Evolutionary conservation across 1,284 basidiomycete genomes (phyloP).

Genomic region (Anthracocystis panici-leucophaei): DNA sequence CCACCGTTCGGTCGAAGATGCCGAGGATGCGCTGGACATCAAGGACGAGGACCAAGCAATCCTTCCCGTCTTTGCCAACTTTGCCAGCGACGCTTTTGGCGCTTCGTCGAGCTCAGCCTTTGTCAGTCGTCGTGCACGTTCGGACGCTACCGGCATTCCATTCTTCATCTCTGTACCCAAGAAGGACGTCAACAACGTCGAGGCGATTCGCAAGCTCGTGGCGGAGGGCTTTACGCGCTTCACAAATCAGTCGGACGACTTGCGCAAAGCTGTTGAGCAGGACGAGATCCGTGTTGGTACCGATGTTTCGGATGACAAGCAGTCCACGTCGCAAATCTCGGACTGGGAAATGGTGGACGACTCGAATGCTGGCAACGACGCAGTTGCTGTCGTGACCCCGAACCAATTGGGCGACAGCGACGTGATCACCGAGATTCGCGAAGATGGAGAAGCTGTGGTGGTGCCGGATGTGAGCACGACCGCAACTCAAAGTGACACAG

Average conservation of each 20-base stretch:
- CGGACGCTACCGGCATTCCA: conserved; percentile 57
- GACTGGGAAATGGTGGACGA: conserved; percentile 57
- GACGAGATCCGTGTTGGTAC: conserved; percentile 1
- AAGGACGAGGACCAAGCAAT: conserved; percentile 54
- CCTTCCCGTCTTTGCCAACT: conserved; percentile 61
- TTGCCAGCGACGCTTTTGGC: conserved; percentile 11
- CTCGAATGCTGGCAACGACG: conserved; percentile 13
- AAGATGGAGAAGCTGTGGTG: conserved; percentile 48
- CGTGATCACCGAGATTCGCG: conserved; percentile 52
- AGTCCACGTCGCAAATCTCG: conserved; percentile 21
- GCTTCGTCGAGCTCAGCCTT: conserved; percentile 39
- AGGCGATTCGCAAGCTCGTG: conserved; percentile 48
- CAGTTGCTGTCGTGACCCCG: conserved; percentile 29
- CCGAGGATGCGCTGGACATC: conserved; percentile 38
- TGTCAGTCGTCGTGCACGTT: conserved; percentile 35
- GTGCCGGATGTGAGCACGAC: conserved; percentile 26
- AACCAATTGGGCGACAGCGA: conserved; percentile 18
- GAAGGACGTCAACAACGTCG: conserved; percentile 41
- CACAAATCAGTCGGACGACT: conserved; percentile 19
- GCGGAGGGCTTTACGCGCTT: conserved; percentile 50
- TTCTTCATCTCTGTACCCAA: conserved; percentile 64
- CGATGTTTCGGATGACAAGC: background rate
- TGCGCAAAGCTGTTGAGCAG: conserved; percentile 26
- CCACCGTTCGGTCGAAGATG: conserved; percentile 48
- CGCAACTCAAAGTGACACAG: background rate